Evolutionary conservation across 2,329 filamentous ascomycete species (phyloP).

Genomic region (Calonectria naviculata): DNA sequence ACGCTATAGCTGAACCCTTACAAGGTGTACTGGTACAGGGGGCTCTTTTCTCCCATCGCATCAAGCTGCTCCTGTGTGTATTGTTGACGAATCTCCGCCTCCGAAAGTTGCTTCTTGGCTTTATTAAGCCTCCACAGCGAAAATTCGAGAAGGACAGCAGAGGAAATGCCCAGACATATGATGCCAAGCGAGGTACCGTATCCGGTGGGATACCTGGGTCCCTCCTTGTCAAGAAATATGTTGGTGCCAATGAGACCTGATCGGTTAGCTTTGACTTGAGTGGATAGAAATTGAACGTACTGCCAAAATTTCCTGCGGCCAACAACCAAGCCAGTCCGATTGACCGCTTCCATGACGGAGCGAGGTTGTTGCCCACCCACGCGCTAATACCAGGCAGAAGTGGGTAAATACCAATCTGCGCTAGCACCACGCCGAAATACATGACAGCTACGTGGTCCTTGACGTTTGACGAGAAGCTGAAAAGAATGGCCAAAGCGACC

Average conservation of each 20-base stretch:
- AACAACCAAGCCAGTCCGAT: slow-evolving; percentile 39
- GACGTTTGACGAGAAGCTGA: slow-evolving; percentile 47
- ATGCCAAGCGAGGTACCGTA: slow-evolving; percentile 49
- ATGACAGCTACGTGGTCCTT: slow-evolving; percentile 45
- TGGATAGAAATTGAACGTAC: slow-evolving; percentile 23
- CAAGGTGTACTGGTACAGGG: slow-evolving; percentile 28
- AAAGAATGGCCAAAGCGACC: slow-evolving; percentile 46
- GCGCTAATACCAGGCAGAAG: slow-evolving; percentile 40
- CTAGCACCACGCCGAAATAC: slow-evolving; percentile 26
- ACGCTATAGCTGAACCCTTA: too few relatives aligned
- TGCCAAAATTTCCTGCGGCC: slow-evolving; percentile 34
- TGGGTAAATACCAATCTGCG: slow-evolving; percentile 43
- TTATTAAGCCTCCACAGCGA: slow-evolving; percentile 27
- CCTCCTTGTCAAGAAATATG: slow-evolving; percentile 49
- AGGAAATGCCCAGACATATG: slow-evolving; percentile 21
- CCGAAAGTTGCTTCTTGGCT: slow-evolving; percentile 4
- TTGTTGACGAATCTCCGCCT: slow-evolving; percentile 17
- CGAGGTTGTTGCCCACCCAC: slow-evolving; percentile 40
- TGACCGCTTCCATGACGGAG: slow-evolving; percentile 34
- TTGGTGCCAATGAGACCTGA: slow-evolving; percentile 47
- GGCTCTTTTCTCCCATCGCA: slow-evolving; percentile 30
- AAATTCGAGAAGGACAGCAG: slow-evolving; percentile 27
- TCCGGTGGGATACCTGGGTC: slow-evolving; percentile 49
- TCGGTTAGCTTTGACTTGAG: too few relatives aligned
- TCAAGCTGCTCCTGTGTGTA: slow-evolving; percentile 30